These are phyloP conservation scores for Ascochyta lentis DNA, from an alignment of 2,329 filamentous ascomycete genomes.

Conservation along the genomic window DNA sequence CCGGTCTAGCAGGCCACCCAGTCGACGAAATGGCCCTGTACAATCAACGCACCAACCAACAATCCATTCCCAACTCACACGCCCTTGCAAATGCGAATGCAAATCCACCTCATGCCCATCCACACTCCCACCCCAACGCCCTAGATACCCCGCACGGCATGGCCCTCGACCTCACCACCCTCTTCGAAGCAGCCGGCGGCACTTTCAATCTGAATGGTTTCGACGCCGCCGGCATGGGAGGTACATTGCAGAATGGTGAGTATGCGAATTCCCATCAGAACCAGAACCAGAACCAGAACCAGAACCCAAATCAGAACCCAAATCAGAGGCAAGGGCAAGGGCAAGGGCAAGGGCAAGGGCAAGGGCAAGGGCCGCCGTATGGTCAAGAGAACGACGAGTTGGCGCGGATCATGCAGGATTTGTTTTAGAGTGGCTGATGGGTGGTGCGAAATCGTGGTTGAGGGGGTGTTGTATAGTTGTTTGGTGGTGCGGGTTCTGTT, in stretches of 20 bases:
- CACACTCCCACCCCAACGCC: conserved; percentile 28
- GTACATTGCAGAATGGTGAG: conserved; percentile 49
- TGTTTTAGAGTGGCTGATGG: conserved; percentile 54
- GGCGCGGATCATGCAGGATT: conserved; percentile 63
- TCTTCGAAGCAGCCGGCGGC: conserved; percentile 69
- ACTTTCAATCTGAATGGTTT: conserved; percentile 40
- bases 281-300: too few relatives aligned
- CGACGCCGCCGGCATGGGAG: conserved; percentile 36
- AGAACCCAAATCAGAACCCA: too few relatives aligned
- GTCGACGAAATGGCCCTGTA: conserved; percentile 64
- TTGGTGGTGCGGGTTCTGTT: too few relatives aligned
- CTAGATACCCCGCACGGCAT: conserved; percentile 64
- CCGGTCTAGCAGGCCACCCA: conserved; percentile 67
- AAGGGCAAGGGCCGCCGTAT: conserved; percentile 51
- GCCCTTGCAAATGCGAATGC: too few relatives aligned
- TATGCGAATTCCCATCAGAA: too few relatives aligned
- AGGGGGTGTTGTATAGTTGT: too few relatives aligned
- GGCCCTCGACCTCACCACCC: conserved; percentile 67
- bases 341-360: background rate
- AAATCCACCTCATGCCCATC: too few relatives aligned
- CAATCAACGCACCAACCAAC: background rate
- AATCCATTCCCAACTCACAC: too few relatives aligned
- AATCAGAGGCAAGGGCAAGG: background rate
- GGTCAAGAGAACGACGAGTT: conserved; percentile 65
- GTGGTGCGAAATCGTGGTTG: too few relatives aligned